Evolutionary conservation across 305 asterid genomes (phyloP).

Genomic region (Fraxinus ornus): DNA sequence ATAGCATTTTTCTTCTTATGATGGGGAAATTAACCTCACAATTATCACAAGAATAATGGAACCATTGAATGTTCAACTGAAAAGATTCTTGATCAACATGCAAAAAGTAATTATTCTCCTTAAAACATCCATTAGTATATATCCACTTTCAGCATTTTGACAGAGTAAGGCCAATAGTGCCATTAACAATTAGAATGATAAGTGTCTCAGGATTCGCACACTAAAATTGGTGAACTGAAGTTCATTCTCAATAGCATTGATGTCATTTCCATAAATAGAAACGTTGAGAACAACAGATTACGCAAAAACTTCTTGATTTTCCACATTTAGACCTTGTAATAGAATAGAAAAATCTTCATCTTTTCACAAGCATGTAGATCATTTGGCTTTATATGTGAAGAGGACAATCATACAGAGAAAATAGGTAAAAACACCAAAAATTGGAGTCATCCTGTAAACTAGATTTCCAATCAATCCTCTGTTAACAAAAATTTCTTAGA

Average conservation of each 20-base stretch:
- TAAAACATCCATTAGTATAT: not conserved
- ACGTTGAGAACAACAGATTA: not conserved
- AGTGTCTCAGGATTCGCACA: not conserved
- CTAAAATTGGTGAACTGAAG: not conserved
- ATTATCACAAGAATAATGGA: not conserved
- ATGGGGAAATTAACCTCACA: slow-evolving; percentile 5
- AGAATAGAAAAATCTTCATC: not conserved
- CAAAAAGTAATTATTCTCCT: not conserved
- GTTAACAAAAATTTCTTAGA: not conserved
- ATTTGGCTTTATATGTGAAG: not conserved
- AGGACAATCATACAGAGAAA: not conserved
- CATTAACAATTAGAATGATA: not conserved
- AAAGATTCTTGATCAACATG: not conserved
- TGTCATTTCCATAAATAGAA: not conserved
- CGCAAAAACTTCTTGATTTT: not conserved
- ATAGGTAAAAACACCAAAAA: not conserved
- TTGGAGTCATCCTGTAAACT: not conserved
- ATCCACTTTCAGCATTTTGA: not conserved
- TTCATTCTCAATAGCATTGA: not conserved
- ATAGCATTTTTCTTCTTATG: not conserved
- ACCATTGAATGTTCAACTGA: not conserved
- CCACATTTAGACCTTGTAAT: not conserved
- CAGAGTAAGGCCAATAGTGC: not conserved
- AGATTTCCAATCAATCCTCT: not conserved
- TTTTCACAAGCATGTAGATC: not conserved